phyloP scores from a whole-genome alignment of 2,329 filamentous ascomycete genomes.

The Lojkania enalia region DNA sequence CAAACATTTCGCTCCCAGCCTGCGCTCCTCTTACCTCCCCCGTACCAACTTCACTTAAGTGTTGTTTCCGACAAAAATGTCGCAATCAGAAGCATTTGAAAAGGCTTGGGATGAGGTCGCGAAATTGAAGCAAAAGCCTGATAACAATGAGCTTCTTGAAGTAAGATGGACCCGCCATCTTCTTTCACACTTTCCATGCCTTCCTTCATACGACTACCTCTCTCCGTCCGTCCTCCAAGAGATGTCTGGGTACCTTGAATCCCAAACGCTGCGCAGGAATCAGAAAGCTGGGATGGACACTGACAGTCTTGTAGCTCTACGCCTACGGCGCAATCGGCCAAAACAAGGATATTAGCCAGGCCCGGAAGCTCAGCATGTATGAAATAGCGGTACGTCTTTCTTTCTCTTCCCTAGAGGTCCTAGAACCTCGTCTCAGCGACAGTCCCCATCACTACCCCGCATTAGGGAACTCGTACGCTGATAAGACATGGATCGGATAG shows the following conservation, averaged over 20 bases:
- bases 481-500: constrained; percentile 46
- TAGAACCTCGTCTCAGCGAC: not conserved
- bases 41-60: not conserved
- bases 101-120: constrained; percentile 8
- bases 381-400: constrained; percentile 63
- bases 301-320: constrained; percentile 52
- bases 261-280: not conserved
- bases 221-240: not conserved
- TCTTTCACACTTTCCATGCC: constrained; percentile 14
- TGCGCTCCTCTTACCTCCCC: not conserved
- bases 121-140: constrained; percentile 5
- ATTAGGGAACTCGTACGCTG: not conserved
- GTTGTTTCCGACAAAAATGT: constrained; percentile 1
- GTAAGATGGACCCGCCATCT: too few species aligned
- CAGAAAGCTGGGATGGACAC: not conserved
- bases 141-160: constrained; percentile 50
- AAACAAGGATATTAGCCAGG: constrained; percentile 44
- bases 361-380: constrained; percentile 66
- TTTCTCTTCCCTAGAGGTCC: not conserved
- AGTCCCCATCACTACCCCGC: not conserved
- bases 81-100: not conserved
- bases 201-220: not conserved
- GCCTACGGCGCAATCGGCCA: constrained; percentile 51
- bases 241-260: not conserved
- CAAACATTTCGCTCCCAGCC: not conserved